Conservation (phyloP, 306 rosid genomes). For the Erythrophleum fordii region DNA sequence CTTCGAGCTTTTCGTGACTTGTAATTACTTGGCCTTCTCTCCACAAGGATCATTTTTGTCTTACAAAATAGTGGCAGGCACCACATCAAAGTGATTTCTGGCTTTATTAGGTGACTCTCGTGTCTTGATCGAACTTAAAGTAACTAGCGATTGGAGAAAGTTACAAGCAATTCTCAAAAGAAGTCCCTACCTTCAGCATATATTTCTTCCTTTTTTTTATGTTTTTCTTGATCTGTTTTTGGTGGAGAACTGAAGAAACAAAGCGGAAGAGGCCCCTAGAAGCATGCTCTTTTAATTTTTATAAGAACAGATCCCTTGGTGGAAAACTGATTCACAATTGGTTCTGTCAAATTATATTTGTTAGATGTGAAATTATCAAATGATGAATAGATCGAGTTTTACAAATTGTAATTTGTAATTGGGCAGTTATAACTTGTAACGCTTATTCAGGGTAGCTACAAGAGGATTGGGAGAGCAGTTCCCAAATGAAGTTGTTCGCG, state of each 20-base stretch:
- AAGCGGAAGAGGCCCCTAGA: background rate
- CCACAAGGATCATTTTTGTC: background rate
- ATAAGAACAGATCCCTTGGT: background rate
- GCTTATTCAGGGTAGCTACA: background rate
- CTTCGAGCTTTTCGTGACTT: background rate
- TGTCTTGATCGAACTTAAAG: background rate
- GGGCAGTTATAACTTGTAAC: background rate
- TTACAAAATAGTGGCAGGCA: background rate
- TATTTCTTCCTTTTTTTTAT: background rate
- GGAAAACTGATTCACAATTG: background rate
- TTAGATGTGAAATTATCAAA: background rate
- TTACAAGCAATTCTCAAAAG: background rate
- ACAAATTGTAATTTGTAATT: background rate
- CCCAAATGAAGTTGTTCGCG: background rate
- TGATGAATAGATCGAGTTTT: background rate
- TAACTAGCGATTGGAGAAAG: background rate
- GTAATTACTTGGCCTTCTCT: background rate
- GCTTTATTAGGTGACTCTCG: background rate
- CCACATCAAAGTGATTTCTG: background rate
- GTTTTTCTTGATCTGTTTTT: background rate
- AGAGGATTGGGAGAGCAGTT: background rate
- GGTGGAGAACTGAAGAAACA: background rate
- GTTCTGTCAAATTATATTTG: background rate
- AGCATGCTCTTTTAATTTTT: background rate
- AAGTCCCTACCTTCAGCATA: background rate